Evolutionary conservation across 164 flowering plant genomes (phyloP), one percentile per base, ranked within the genome.

Genomic region (Nelumbo lutea): DNA sequence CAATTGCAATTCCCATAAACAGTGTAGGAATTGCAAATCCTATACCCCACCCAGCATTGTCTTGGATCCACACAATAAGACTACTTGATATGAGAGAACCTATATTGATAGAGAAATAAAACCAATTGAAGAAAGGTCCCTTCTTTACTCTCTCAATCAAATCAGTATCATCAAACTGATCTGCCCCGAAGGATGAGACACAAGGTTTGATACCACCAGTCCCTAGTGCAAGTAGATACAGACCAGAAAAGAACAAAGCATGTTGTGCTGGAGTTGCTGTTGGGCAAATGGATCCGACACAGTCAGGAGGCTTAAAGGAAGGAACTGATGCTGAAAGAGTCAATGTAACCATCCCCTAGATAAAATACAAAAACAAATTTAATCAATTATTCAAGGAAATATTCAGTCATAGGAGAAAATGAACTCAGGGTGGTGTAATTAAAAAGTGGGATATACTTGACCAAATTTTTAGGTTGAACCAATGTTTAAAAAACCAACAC

Each of bases 1-100:
- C 66, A 2, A 77, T 46, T 13, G 77, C 71, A 14, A 79, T 6
- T n/a, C 51, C 60, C 59, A 76, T 76, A 4, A 67, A 43, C 59
- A 70, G 13, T 6, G 78, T 67, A 8, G 82, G 75, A 1, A 74
- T 58, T 1, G 64, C 79, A 47, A 70, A 79, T 5, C 82, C 78
- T 52, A 59, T 42, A 7, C 75, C 79, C 72, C 79, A 76, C n/a
- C 78, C 77, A 0, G 57, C 41, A n/a, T 76, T 72, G 2, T 55
- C 71, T 70, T 79, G 74, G 0, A 76, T 10, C 68, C 70, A 79
- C 3, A 77, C 73, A 27, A 79, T 42, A 40, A 76, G 2, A 41
- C 71, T 73, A 39, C 70, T 60, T 1, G 73, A 53, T 2, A 79
- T 40, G 5, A 76, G 71, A 10, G 71, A 70, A 10, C 79, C 79